Evolutionary conservation across 371 early-diverging fungal genomes (phyloP), one percentile per base, ranked within the genome.

Genomic region (Nematocida sp.): DNA sequence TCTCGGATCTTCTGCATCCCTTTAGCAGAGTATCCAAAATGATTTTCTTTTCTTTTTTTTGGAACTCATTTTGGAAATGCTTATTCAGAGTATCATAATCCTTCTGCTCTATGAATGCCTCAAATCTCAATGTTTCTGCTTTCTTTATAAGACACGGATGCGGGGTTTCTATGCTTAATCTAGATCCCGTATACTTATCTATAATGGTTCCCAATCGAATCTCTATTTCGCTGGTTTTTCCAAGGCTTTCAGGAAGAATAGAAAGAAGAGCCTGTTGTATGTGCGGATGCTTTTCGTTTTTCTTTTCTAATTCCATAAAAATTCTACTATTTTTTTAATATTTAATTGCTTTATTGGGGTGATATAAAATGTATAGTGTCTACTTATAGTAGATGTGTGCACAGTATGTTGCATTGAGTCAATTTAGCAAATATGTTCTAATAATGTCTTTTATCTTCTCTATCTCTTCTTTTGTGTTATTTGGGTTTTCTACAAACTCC

Each of bases 121-220:
- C 38, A 48, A 71, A 71, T 47, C 75, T 42, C 9, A 71, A 28
- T 16, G 61, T 61, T 28, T 61, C 60, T 51, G 61, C 18, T 42
- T 49, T 33, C 26, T 63, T 42, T 4, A 71, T 71, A 45, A 71
- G 38, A 49, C 75, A 60, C 33, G 75, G 75, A 38, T 71, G 75
- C 23, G 59, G 18, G 13, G 33, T n/a, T 40, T 23, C 25, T 5
- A 71, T 50, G 16, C 16, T 23, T 5, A 71, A 49, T 33, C 75
- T 49, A 7, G 25, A 23, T 26, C 59, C 33, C 18, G 75, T 71
- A 16, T 57, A 26, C 38, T 71, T 71, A 16, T 71, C 75, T 42
- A 71, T 61, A 2, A 71, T 35, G 13, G 26, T 20, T 5, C 75
- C 75, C 25, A 71, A 26, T 30, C 75, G n/a, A 28, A 71, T 50